These are phyloP conservation scores for Blastobotrys elegans DNA, from an alignment of 1,139 yeast genomes.

Conservation along the genomic window DNA sequence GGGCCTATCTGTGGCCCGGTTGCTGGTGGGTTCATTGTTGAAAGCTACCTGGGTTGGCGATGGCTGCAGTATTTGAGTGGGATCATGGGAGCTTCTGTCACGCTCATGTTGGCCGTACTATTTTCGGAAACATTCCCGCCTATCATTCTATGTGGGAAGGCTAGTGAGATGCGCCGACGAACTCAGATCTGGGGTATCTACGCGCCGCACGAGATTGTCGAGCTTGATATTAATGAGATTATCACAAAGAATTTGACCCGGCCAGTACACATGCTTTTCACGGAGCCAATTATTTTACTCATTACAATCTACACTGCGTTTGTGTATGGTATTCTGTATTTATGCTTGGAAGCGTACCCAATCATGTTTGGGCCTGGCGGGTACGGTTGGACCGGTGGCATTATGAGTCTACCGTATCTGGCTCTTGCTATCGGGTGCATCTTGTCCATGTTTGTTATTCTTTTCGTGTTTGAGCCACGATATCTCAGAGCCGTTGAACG, in stretches of 20 bases:
- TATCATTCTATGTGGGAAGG: slow-evolving; percentile 41
- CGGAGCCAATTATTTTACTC: slow-evolving; percentile 69
- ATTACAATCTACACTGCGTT: slow-evolving; percentile 75
- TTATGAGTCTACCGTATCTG: slow-evolving; percentile 47
- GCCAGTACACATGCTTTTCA: slow-evolving; percentile 62
- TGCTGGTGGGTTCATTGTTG: slow-evolving; percentile 35
- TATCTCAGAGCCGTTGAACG: slow-evolving; percentile 40
- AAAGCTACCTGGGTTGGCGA: slow-evolving; percentile 47
- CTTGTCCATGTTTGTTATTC: slow-evolving; percentile 21
- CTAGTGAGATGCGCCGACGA: slow-evolving; percentile 45
- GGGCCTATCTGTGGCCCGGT: slow-evolving; percentile 74
- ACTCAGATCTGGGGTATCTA: slow-evolving; percentile 69
- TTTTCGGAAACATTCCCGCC: slow-evolving; percentile 41
- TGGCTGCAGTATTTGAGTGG: slow-evolving; percentile 56
- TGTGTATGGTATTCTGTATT: slow-evolving; percentile 77
- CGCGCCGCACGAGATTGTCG: slow-evolving; percentile 76
- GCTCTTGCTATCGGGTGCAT: slow-evolving; percentile 41
- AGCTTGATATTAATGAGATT: slow-evolving; percentile 57
- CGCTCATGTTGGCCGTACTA: slow-evolving; percentile 32
- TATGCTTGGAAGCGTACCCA: slow-evolving; percentile 77
- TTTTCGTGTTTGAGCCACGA: slow-evolving; percentile 26
- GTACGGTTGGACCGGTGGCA: slow-evolving; percentile 48
- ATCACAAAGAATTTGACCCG: slow-evolving; percentile 63
- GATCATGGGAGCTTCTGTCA: slow-evolving; percentile 41
- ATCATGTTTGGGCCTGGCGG: slow-evolving; percentile 50